A percentile compares a stretch with the other conserved stretches of the same genome.
Evolutionary conservation across 2,329 filamentous ascomycete genomes (phyloP).

Genomic region (Paecilomyces dactylethromorphus): DNA sequence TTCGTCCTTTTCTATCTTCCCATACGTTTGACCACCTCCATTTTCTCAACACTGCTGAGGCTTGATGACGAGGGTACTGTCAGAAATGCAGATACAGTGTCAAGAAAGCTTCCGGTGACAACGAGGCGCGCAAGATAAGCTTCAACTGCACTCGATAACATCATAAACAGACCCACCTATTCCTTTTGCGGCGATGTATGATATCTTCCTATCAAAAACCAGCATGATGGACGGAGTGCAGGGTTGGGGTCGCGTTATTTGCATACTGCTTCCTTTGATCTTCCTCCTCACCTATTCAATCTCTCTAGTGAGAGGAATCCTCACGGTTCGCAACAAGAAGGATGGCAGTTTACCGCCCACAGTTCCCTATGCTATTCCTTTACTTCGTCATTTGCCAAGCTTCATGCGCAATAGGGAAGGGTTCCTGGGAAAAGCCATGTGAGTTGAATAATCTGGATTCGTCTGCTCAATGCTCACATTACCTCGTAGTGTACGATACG

Average conservation of each 20-base stretch:
- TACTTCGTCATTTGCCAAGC: conserved; percentile 4
- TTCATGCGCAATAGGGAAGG: conserved; percentile 1
- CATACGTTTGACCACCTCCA: too few species aligned
- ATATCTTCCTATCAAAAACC: background rate
- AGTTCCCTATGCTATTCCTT: conserved; percentile 2
- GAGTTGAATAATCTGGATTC: background rate
- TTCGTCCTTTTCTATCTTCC: too few species aligned
- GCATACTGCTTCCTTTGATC: background rate
- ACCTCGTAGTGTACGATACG: background rate
- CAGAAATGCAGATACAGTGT: background rate
- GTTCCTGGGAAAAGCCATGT: background rate
- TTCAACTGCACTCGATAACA: background rate
- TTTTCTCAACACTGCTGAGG: too few species aligned
- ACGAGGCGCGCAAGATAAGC: background rate
- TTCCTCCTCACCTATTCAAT: background rate
- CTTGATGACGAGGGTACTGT: too few species aligned
- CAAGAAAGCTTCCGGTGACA: background rate
- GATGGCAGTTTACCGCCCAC: conserved; percentile 3
- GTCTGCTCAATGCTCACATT: background rate
- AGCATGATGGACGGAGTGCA: background rate
- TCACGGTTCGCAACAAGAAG: conserved; percentile 1
- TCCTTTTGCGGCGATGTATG: background rate
- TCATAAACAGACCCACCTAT: background rate
- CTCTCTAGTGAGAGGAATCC: conserved; percentile 5
- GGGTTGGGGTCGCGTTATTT: background rate